Evolutionary conservation across 2,329 filamentous ascomycete species (phyloP).

Genomic region (Stachybotrys echinatus): DNA sequence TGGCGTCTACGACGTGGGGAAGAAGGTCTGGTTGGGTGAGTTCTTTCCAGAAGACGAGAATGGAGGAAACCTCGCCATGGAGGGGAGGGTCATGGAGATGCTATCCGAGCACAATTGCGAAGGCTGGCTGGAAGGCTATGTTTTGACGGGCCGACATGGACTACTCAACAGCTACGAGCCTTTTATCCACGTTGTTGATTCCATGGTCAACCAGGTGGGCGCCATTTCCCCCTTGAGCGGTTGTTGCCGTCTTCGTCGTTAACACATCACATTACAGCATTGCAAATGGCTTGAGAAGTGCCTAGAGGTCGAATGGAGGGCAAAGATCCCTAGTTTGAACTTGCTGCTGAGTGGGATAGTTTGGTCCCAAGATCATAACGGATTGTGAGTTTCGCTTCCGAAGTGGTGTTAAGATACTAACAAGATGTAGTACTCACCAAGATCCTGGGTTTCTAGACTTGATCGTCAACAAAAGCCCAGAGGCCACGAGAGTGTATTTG

Average conservation of each 20-base stretch:
- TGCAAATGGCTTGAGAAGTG: conserved; percentile 84
- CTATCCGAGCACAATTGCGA: conserved; percentile 77
- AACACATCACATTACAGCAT: conserved; percentile 42
- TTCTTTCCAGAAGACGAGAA: conserved; percentile 72
- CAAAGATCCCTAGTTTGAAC: conserved; percentile 69
- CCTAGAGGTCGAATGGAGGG: conserved; percentile 72
- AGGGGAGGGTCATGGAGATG: conserved; percentile 76
- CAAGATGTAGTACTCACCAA: conserved; percentile 74
- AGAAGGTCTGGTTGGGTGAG: conserved; percentile 77
- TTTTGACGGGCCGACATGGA: conserved; percentile 69
- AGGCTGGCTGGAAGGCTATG: conserved; percentile 76
- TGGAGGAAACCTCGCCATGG: conserved; percentile 64
- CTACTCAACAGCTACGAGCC: conserved; percentile 78
- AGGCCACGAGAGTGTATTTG: conserved; percentile 76
- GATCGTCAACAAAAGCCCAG: conserved; percentile 72
- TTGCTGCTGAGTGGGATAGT: conserved; percentile 74
- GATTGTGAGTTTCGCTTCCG: too few species aligned
- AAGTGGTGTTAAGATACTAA: too few species aligned
- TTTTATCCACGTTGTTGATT: conserved; percentile 79
- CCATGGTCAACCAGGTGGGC: conserved; percentile 70
- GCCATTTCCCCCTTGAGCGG: too few species aligned
- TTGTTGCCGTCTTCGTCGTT: conserved; percentile 2
- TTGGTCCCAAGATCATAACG: conserved; percentile 80
- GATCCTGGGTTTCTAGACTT: conserved; percentile 78
- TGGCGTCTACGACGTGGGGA: conserved; percentile 65